Percentiles rank a stretch among this genome's conserved stretches.
These are phyloP conservation scores for Coniosporium apollinis DNA, from an alignment of 495 filamentous ascomycete genomes.

Conservation along the genomic window DNA sequence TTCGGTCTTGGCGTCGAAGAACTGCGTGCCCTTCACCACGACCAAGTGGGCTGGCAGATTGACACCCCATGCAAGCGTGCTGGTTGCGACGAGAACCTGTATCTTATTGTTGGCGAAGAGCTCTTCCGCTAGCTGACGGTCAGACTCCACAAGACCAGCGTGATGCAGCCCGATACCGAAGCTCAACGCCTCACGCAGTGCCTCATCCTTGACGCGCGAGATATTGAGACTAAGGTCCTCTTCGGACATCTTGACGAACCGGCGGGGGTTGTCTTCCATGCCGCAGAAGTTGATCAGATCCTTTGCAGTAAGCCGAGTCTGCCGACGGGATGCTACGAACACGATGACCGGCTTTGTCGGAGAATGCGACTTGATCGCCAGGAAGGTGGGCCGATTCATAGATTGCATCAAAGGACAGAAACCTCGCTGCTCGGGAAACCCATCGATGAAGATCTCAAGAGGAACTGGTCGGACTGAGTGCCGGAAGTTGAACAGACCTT, in stretches of 20 bases:
- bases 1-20: slow-evolving; percentile 94
- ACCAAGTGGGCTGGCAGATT: slow-evolving; percentile 95
- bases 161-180: slow-evolving; percentile 98
- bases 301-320: slow-evolving; percentile 86
- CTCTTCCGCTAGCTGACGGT: slow-evolving; percentile 80
- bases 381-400: slow-evolving; percentile 95
- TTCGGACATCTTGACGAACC: slow-evolving; percentile 86
- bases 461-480: slow-evolving; percentile 97
- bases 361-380: slow-evolving; percentile 89
- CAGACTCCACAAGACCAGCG: slow-evolving; percentile 87
- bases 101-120: slow-evolving; percentile 97
- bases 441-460: slow-evolving; percentile 90
- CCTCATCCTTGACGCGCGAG: slow-evolving; percentile 74
- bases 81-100: slow-evolving; percentile 90
- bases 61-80: slow-evolving; percentile 94
- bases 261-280: slow-evolving; percentile 92
- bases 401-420: slow-evolving; percentile 98
- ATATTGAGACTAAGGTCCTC: slow-evolving; percentile 84
- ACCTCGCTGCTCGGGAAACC: slow-evolving; percentile 85
- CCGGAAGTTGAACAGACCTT: slow-evolving; percentile 93
- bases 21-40: slow-evolving; percentile 96
- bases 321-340: slow-evolving; percentile 88
- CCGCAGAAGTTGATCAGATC: slow-evolving; percentile 95
- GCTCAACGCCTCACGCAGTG: slow-evolving; percentile 73
- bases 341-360: slow-evolving; percentile 96